phyloP scores from a whole-genome alignment of 2,329 filamentous ascomycete genomes.

The Clarireedia hainanense region DNA sequence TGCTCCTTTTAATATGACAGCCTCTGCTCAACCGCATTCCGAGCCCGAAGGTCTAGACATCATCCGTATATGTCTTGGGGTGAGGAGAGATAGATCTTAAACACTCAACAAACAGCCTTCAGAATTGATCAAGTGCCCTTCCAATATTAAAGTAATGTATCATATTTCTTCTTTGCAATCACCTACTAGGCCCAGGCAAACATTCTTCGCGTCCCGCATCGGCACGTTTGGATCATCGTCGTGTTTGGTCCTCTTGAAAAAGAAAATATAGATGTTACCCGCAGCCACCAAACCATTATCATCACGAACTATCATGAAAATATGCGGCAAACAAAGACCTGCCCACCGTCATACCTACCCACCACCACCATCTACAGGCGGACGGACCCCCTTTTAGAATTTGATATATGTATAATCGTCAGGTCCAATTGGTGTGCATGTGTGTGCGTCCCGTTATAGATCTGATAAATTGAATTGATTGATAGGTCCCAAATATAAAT shows the following conservation, averaged over 20 bases:
- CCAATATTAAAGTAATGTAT: neutral
- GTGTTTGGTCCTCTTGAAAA: slow-evolving; percentile 1
- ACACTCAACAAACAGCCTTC: neutral
- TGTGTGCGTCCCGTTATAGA: too few relatives aligned
- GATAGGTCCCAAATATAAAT: neutral
- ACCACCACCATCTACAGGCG: too few relatives aligned
- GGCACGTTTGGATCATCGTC: neutral
- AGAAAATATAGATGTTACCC: neutral
- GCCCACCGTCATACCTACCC: too few relatives aligned
- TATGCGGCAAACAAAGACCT: too few relatives aligned
- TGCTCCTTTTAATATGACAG: too few relatives aligned
- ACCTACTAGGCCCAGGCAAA: slow-evolving; percentile 1
- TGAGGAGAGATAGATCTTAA: too few relatives aligned
- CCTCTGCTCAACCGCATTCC: neutral
- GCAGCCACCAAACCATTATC: too few relatives aligned
- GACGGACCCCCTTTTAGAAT: too few relatives aligned
- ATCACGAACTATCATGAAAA: too few relatives aligned
- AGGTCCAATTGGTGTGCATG: too few relatives aligned
- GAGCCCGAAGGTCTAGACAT: neutral
- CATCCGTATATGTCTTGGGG: neutral
- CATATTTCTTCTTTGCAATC: slow-evolving; percentile 1
- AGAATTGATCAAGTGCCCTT: neutral
- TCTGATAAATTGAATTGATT: neutral
- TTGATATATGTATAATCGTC: too few relatives aligned
- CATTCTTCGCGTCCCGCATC: neutral